Evolutionary conservation across 495 filamentous ascomycete species (phyloP), one percentile per base, ranked within the genome.

Genomic region (Barbatosphaeria neglecta): DNA sequence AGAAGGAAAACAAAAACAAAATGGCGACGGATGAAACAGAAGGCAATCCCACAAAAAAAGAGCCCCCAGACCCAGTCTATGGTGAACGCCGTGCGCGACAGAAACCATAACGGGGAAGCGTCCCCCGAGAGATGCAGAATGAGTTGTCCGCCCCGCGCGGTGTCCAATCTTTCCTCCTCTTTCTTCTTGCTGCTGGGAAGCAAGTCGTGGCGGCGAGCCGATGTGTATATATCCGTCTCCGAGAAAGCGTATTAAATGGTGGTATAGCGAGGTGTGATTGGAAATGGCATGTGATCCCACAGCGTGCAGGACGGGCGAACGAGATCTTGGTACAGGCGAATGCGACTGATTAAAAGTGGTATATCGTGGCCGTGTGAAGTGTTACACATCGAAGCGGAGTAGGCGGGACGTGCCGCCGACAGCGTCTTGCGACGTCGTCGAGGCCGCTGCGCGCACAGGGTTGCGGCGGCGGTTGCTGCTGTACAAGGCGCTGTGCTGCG

Each of bases 161-260:
- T 41, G 37, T 10, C 37, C 31, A 15, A 15, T 35, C 31, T 35
- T 39, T 39, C 37, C 31, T 35, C 31, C 31, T n/a, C 31, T 35
- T 20, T 39, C 7, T 20, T 44, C 59, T 62, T 59, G 60, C 60
- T 62, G 42, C 52, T 60, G 61, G 55, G 58, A 65, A 65, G 53
- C 57, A 58, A 63, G 56, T 61, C 57, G 60, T 61, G 59, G 60
- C 62, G 46, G 47, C 54, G 64, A 67, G 64, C 61, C 64, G 45
- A 55, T 50, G 37, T 57, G 50, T 63, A 20, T 62, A 62, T 65
- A 50, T 50, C 57, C 49, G 51, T 65, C 50, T 50, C 50, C 53
- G 58, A 60, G 53, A 59, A 61, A 56, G 59, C 55, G 61, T 60
- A 68, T 65, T 67, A 68, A 68, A 60, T 53, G 52, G 40, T 52